phyloP scores from a whole-genome alignment of 768 basidiomycete species.

The Amanita polypyramis region DNA sequence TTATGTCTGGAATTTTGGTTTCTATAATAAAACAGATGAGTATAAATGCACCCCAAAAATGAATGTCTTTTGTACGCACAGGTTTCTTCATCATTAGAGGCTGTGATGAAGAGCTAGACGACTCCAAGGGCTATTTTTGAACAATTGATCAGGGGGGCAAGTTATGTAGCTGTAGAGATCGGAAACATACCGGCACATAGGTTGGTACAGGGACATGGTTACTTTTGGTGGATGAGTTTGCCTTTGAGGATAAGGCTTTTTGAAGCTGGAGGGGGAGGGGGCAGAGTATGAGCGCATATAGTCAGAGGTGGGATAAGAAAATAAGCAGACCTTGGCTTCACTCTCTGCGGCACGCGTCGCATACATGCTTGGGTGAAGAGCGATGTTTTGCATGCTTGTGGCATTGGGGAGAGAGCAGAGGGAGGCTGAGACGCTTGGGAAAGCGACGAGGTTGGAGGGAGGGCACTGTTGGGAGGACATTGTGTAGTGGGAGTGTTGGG shows the following conservation, averaged over 20 bases:
- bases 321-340: conserved; percentile 54
- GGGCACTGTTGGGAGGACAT: conserved; percentile 11
- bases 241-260: conserved; percentile 49
- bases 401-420: conserved; percentile 64
- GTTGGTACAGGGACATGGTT: conserved; percentile 17
- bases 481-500: conserved; percentile 10
- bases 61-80: conserved; percentile 18
- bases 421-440: conserved; percentile 62
- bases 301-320: background rate
- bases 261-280: conserved; percentile 32
- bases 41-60: background rate
- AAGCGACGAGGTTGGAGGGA: conserved; percentile 51
- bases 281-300: conserved; percentile 5
- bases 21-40: conserved; percentile 10
- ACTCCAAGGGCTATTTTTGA: conserved; percentile 3
- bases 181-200: conserved; percentile 28
- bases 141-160: background rate
- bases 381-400: conserved; percentile 54
- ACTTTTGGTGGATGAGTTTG: conserved; percentile 27
- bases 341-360: conserved; percentile 59
- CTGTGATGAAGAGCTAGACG: conserved; percentile 20
- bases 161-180: background rate
- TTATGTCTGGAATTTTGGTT: conserved; percentile 20
- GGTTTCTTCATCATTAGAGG: conserved; percentile 51
- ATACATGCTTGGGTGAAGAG: conserved; percentile 63